Conservation (phyloP, 768 basidiomycete species). For the Pleurotus tuber-regium region DNA sequence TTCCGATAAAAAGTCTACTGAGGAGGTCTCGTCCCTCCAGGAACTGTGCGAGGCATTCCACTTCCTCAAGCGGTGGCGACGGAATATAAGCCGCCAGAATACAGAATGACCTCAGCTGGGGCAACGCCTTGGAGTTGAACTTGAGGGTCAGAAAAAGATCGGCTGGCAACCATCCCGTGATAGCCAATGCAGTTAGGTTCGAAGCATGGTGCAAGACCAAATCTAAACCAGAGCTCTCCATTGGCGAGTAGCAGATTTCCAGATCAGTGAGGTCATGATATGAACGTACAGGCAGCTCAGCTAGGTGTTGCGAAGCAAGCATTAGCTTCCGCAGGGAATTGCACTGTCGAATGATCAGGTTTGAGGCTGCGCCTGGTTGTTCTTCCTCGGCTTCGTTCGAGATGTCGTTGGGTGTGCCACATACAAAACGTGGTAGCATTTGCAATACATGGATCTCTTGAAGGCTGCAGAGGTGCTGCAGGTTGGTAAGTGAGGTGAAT, state of each 20-base stretch:
- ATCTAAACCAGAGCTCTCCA: background rate
- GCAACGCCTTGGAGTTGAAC: background rate
- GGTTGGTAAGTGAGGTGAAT: background rate
- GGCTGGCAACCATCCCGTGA: background rate
- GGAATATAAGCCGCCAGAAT: background rate
- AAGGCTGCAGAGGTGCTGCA: background rate
- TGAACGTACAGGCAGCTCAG: background rate
- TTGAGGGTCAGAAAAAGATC: background rate
- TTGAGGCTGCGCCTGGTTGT: background rate
- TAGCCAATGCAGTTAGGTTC: background rate
- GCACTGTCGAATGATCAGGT: background rate
- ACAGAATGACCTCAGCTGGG: background rate
- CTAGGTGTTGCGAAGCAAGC: background rate
- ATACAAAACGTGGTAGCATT: background rate
- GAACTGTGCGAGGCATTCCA: background rate
- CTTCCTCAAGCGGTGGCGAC: background rate
- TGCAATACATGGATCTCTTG: background rate
- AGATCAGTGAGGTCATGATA: background rate
- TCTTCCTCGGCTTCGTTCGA: background rate
- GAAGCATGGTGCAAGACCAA: background rate
- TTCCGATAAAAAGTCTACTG: background rate
- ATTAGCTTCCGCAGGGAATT: background rate
- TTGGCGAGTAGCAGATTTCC: background rate
- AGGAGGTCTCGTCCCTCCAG: background rate
- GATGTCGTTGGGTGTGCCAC: background rate